Conservation (phyloP, 2,329 filamentous ascomycete genomes). For the Aspergillus unguis region DNA sequence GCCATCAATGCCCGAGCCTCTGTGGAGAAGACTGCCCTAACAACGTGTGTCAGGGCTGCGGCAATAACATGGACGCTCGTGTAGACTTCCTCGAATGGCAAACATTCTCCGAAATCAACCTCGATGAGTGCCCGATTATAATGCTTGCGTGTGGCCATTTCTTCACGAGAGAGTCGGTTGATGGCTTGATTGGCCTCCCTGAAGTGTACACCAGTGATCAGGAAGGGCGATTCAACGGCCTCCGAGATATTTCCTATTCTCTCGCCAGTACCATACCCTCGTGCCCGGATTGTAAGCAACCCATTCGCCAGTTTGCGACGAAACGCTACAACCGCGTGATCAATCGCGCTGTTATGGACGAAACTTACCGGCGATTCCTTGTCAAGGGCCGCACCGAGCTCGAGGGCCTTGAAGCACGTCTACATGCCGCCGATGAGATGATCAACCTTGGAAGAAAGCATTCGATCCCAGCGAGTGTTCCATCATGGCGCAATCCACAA, state of each 20-base stretch:
- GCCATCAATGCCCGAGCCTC: constrained; percentile 62
- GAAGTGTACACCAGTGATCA: constrained; percentile 9
- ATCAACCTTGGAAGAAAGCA: neutral
- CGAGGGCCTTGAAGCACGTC: neutral
- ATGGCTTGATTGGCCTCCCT: constrained; percentile 12
- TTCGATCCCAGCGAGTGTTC: neutral
- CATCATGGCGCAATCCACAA: neutral
- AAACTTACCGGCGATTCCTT: constrained; percentile 14
- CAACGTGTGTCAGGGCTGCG: constrained; percentile 25
- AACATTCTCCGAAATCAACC: constrained; percentile 12
- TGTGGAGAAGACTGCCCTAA: constrained; percentile 63
- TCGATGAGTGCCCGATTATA: constrained; percentile 11
- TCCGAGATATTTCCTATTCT: neutral
- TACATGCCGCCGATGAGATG: neutral
- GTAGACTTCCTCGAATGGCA: constrained; percentile 10
- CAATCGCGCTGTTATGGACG: constrained; percentile 14
- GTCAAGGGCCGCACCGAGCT: neutral
- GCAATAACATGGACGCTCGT: neutral
- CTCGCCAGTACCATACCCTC: neutral
- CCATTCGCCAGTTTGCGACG: constrained; percentile 10
- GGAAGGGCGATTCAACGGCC: neutral
- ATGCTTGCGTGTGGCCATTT: constrained; percentile 18
- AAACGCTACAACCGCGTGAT: constrained; percentile 16
- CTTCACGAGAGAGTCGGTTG: constrained; percentile 12
- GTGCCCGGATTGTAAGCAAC: neutral